Evolutionary conservation across 768 basidiomycete species (phyloP).

Genomic region (Trametes punicea): DNA sequence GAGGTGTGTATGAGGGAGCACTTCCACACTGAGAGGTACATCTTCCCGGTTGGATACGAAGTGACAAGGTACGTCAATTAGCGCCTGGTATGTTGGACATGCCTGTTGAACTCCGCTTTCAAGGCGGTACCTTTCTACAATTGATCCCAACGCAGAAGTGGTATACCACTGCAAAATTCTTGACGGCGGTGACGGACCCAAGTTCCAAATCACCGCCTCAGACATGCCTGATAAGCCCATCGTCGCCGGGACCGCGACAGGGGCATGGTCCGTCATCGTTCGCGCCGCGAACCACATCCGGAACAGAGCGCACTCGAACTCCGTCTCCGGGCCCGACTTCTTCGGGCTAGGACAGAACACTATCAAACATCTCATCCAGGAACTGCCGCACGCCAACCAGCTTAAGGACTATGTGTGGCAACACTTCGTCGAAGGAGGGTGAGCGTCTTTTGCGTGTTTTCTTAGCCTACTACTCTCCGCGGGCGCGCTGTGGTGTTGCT

Average conservation of each 20-base stretch:
- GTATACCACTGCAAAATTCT: conserved; percentile 82
- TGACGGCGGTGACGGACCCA: conserved; percentile 81
- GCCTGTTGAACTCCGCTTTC: conserved; percentile 3
- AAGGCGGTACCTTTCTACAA: conserved; percentile 77
- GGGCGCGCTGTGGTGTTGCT: background rate
- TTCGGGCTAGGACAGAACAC: conserved; percentile 85
- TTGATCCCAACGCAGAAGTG: conserved; percentile 61
- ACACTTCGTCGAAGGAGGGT: conserved; percentile 83
- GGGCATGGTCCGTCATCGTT: conserved; percentile 83
- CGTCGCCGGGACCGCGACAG: conserved; percentile 83
- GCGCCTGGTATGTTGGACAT: background rate
- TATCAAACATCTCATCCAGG: conserved; percentile 88
- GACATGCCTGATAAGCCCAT: conserved; percentile 70
- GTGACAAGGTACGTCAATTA: conserved; percentile 68
- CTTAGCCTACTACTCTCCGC: background rate
- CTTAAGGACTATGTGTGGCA: conserved; percentile 85
- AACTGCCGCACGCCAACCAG: conserved; percentile 68
- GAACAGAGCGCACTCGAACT: conserved; percentile 80
- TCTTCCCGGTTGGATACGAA: conserved; percentile 85
- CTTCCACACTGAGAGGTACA: conserved; percentile 85
- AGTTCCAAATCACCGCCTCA: conserved; percentile 77
- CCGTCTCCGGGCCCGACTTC: conserved; percentile 86
- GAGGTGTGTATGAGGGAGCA: conserved; percentile 79
- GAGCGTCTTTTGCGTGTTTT: conserved; percentile 34
- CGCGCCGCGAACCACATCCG: conserved; percentile 79